These are phyloP conservation scores for Ligustrum vulgare DNA, from an alignment of 257 asterid species.

Conservation along the genomic window DNA sequence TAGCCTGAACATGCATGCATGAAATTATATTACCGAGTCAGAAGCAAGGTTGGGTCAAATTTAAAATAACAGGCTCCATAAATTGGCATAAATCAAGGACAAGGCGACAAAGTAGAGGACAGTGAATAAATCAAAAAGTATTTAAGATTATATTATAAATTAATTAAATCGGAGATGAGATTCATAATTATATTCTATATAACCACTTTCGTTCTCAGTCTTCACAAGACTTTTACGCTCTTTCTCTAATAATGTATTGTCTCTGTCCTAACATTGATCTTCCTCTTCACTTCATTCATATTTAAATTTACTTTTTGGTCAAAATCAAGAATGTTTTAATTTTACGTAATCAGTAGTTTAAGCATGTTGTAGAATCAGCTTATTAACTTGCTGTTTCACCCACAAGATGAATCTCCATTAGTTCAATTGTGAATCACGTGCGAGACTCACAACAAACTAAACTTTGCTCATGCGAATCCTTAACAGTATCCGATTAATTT, in stretches of 20 bases:
- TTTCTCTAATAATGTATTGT: conserved; percentile 28
- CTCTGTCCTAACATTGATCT: conserved; percentile 26
- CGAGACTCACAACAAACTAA: neutral
- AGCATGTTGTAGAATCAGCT: neutral
- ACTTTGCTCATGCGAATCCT: neutral
- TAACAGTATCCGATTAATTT: too few relatives aligned
- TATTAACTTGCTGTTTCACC: neutral
- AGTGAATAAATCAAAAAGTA: conserved; percentile 23
- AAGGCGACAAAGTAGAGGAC: conserved; percentile 33
- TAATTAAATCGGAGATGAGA: conserved; percentile 22
- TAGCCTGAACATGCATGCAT: conserved; percentile 14
- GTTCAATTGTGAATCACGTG: too few relatives aligned
- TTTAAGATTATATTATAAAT: neutral
- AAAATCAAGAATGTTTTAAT: neutral
- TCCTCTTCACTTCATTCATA: conserved; percentile 13
- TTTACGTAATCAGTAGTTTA: neutral
- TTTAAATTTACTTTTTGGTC: neutral
- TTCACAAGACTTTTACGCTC: conserved; percentile 37
- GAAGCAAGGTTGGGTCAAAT: conserved; percentile 9
- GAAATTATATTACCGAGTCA: conserved; percentile 5
- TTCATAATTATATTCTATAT: conserved; percentile 34
- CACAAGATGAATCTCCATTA: neutral
- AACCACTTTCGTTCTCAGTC: conserved; percentile 29
- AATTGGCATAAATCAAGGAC: conserved; percentile 29
- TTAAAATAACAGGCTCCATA: neutral